These are phyloP conservation scores for Aspergillus caelatus DNA, from an alignment of 2,329 filamentous ascomycete species.

Conservation along the genomic window DNA sequence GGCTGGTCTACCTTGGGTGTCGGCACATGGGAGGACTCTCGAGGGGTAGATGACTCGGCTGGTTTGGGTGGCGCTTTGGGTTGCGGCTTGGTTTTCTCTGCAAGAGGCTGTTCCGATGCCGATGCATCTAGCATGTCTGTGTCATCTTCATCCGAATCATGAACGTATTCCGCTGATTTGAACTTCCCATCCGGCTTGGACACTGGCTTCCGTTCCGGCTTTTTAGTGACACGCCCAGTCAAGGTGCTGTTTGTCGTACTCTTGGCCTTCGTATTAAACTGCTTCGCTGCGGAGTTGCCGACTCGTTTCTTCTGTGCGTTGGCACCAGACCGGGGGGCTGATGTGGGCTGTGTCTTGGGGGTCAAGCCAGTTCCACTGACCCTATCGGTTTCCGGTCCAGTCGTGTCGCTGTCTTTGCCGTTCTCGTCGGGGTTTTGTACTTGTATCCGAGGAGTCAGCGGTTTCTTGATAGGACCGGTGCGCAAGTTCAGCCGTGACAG, in stretches of 20 bases:
- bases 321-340: conserved; percentile 29
- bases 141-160: conserved; percentile 55
- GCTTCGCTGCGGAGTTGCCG: conserved; percentile 49
- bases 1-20: conserved; percentile 30
- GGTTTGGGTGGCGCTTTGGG: conserved; percentile 22
- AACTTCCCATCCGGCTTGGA: conserved; percentile 48
- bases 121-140: conserved; percentile 44
- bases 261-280: conserved; percentile 48
- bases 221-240: conserved; percentile 48
- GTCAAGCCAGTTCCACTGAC: conserved; percentile 29
- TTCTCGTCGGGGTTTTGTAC: conserved; percentile 40
- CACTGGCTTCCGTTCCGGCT: conserved; percentile 44
- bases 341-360: conserved; percentile 30
- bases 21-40: conserved; percentile 23
- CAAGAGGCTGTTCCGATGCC: conserved; percentile 22
- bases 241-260: conserved; percentile 53
- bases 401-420: conserved; percentile 36
- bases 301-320: conserved; percentile 40
- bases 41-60: conserved; percentile 20
- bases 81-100: conserved; percentile 22
- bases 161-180: conserved; percentile 58
- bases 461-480: conserved; percentile 43
- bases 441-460: conserved; percentile 41
- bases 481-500: conserved; percentile 61
- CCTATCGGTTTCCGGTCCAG: conserved; percentile 43